Percentiles rank a stretch among this genome's conserved stretches.
phyloP scores from a whole-genome alignment of 495 filamentous ascomycete species.

The Tuber aestivum region DNA sequence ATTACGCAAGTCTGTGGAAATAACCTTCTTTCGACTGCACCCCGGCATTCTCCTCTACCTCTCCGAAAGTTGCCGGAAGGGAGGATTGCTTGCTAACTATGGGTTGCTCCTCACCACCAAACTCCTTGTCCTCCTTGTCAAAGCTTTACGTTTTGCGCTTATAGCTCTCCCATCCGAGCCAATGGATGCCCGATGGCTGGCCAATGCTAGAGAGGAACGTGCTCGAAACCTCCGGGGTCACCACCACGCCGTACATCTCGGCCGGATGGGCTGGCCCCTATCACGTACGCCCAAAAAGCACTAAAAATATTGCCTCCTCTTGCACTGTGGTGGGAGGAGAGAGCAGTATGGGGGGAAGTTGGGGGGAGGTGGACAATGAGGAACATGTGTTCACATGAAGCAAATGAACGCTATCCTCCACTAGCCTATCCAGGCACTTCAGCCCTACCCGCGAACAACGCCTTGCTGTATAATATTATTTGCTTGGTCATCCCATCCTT shows the following conservation, averaged over 20 bases:
- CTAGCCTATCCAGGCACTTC: neutral
- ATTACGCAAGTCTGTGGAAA: neutral
- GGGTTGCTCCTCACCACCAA: neutral
- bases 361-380: no score
- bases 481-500: neutral
- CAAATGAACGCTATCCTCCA: neutral
- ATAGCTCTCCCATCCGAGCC: neutral
- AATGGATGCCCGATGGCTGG: neutral
- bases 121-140: neutral
- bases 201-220: neutral
- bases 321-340: neutral
- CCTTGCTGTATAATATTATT: neutral
- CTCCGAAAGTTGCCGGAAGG: neutral
- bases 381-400: neutral
- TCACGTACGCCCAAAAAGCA: neutral
- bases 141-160: neutral
- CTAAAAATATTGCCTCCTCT: neutral
- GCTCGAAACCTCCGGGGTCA: neutral
- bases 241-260: neutral
- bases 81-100: neutral
- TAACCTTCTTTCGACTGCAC: neutral
- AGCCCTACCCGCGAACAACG: neutral
- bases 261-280: neutral
- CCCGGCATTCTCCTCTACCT: neutral
- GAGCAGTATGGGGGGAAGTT: neutral